Base-by-base conservation (phyloP, 176 grass and related monocot species). In the Saccharum spontaneum region DNA sequence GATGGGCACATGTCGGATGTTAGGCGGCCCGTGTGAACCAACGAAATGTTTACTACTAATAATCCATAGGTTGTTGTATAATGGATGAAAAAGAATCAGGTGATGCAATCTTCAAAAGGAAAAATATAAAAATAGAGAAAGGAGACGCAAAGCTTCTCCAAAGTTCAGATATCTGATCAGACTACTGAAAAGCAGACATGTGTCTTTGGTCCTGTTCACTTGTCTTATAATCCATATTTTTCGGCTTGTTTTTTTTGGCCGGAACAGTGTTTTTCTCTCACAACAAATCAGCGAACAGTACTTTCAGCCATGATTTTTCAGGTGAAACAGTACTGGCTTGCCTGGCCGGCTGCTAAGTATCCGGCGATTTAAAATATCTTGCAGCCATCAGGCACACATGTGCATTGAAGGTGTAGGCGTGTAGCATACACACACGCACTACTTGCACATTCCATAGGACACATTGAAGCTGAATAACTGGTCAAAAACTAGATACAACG, bases 11-110 rank as follows among this genome's bases (percentile, higher is more conserved):
- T 81, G 79, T 82, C 67, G 67, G 67, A 39, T 13, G 67, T 60
- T 82, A 40, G 80, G 67, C 16, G 7, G 36, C 80, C 9, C 67
- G 5, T 71, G 49, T 82, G 80, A 82, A 74, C 15, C 14, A 43
- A 50, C 20, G 30, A 68, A 55, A 69, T 26, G 45, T 22, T 61
- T 24, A 39, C 78, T 34, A 23, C 9, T 9, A 57, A 5, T 24
- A 57, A 5, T 38, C 1, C 12, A 67, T 8, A 73, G 22, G 37
- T 50, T 5, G 8, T 38, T 81, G 37, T 52, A 70, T 57, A 40
- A 26, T 70, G 23, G 4, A 63, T 26, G 23, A 10, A 34, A 54
- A 38, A 7, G 28, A 54, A 52, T 40, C 11, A 20, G 79, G 31
- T 59, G 79, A 59, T 82, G 48, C 14, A 71, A 40, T 20, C 66